Base-by-base conservation (phyloP, 176 grass and related monocot species). In the Musa troglodytarum region DNA sequence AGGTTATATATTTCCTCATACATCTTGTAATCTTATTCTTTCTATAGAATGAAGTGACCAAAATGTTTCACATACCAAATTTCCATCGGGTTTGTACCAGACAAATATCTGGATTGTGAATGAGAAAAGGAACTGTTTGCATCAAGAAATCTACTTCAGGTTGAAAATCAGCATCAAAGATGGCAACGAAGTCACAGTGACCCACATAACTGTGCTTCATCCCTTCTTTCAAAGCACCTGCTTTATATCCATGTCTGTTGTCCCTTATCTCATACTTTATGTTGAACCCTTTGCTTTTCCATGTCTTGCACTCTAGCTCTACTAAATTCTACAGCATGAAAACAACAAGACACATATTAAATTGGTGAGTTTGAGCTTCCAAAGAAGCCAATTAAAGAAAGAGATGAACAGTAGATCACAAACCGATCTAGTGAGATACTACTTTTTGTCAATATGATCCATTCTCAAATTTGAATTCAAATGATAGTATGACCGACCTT, bases 111-210 rank as follows among this genome's bases (percentile, higher is more conserved):
- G 78, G 83, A 69, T 85, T 85, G 71, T 85, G 83, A n/a, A 85
- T 43, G 21, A 85, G 83, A 54, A 85, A 85, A 15, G 83, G 83
- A 17, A 85, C 26, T 1, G 83, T 81, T 63, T 69, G 25, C 17
- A 80, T 29, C 15, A 85, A 72, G 52, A 81, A 85, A 64, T 85
- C 78, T 1, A 78, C 22, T 65, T 85, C 78, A 1, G 83, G 83
- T 68, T 85, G 83, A 62, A 85, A 85, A 77, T 85, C 83, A 22
- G 83, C 83, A 81, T 85, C 83, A 54, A 85, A 85, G 72, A 85
- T 85, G 19, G 72, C 83, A n/a, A 85, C 83, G 65, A 76, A 85
- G 69, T 80, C 83, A 65, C 83, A 85, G 22, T 81, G 78, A 64
- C 70, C 72, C 1, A 73, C 78, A 25, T 85, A 85, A 21, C 63